Percentiles rank a stretch among this genome's conserved stretches.
phyloP scores from a whole-genome alignment of 2,329 filamentous ascomycete species.

The Aspergillus thermomutatus region DNA sequence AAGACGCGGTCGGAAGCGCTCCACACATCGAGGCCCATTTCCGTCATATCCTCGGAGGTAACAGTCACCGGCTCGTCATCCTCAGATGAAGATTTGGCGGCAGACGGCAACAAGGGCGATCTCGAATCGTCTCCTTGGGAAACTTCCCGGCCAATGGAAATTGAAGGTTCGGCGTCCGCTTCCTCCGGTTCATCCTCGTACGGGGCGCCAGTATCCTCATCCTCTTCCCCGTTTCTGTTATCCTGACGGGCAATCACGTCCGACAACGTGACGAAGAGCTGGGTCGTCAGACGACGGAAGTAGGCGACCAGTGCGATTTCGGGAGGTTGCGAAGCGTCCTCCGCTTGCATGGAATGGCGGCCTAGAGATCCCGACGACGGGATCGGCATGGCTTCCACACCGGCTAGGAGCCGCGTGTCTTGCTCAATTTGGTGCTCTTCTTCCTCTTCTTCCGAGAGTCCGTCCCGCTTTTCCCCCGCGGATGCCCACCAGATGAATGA shows the following conservation, averaged over 20 bases:
- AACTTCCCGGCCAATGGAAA: slow-evolving; percentile 22
- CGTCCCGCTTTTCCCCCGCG: slow-evolving; percentile 57
- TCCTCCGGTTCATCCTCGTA: slow-evolving; percentile 24
- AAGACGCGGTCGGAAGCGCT: slow-evolving; percentile 46
- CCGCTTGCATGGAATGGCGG: slow-evolving; percentile 25
- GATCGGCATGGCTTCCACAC: slow-evolving; percentile 32
- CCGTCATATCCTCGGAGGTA: slow-evolving; percentile 43
- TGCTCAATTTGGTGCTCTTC: slow-evolving; percentile 45
- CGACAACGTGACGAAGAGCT: slow-evolving; percentile 44
- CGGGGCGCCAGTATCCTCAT: slow-evolving; percentile 19
- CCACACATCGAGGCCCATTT: slow-evolving; percentile 51
- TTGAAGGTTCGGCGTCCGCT: slow-evolving; percentile 20
- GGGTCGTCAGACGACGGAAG: slow-evolving; percentile 47
- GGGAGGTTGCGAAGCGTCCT: slow-evolving; percentile 31
- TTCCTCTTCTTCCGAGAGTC: slow-evolving; percentile 53
- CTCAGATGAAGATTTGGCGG: not conserved
- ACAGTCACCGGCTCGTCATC: slow-evolving; percentile 33
- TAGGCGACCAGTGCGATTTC: slow-evolving; percentile 50
- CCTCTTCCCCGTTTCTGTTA: slow-evolving; percentile 13
- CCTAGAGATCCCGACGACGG: slow-evolving; percentile 20
- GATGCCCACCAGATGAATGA: slow-evolving; percentile 68
- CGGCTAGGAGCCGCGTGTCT: slow-evolving; percentile 40
- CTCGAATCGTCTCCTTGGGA: slow-evolving; percentile 26
- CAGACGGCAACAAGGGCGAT: slow-evolving; percentile 21
- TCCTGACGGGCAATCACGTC: slow-evolving; percentile 44